These are phyloP conservation scores for Peterozyma toletana DNA, from an alignment of 805 yeast genomes.

Conservation along the genomic window DNA sequence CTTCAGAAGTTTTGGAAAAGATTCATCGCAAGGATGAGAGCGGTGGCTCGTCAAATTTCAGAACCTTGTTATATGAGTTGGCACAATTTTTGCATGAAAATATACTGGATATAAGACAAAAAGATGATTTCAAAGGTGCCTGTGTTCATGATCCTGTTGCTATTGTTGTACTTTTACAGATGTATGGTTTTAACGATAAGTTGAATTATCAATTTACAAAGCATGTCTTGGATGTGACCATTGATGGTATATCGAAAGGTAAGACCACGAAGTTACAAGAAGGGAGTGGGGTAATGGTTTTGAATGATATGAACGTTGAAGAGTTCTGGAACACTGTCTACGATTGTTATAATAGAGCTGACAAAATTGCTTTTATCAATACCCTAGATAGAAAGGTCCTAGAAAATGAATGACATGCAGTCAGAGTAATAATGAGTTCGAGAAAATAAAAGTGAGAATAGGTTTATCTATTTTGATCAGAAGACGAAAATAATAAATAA, in stretches of 20 bases:
- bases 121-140: constrained; percentile 50
- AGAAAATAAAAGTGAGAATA: no score
- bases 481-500: no score
- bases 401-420: no score
- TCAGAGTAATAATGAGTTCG: no score
- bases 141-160: constrained; percentile 82
- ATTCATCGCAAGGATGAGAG: constrained; percentile 27
- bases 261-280: constrained; percentile 10
- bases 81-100: constrained; percentile 40
- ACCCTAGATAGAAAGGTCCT: no score
- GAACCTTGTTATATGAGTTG: constrained; percentile 43
- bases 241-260: constrained; percentile 15
- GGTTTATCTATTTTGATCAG: no score
- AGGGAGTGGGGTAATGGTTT: constrained; percentile 16
- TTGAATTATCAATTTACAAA: constrained; percentile 14
- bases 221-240: constrained; percentile 11
- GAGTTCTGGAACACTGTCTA: constrained; percentile 40
- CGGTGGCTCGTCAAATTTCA: constrained; percentile 28
- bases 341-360: constrained; percentile 28
- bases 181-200: constrained; percentile 19
- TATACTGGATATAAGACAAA: constrained; percentile 29
- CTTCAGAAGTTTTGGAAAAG: constrained; percentile 25
- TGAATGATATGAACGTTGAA: constrained; percentile 26
- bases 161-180: constrained; percentile 47
- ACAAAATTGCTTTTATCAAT: constrained; percentile 9